Evolutionary conservation across 2,329 filamentous ascomycete species (phyloP), one percentile per base, ranked within the genome.

Genomic region (Colletotrichum karsti): DNA sequence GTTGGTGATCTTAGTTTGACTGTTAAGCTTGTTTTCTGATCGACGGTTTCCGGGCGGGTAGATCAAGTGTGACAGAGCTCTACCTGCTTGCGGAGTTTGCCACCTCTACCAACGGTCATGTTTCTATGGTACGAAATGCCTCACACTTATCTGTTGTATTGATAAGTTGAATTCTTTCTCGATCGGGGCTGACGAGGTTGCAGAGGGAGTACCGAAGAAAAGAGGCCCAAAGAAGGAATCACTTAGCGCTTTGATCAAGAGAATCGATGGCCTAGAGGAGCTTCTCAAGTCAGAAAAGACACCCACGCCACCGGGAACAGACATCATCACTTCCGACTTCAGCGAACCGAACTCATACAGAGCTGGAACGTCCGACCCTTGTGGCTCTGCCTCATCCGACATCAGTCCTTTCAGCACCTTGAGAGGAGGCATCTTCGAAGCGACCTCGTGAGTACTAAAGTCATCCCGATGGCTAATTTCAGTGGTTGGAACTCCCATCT

Each of bases 21-120:
- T 18, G n/a, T 41, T 46, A 67, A 67, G 53, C 24, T 53, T 58
- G 24, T 46, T 44, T 63, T 64, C 64, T 67, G 64, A 67, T 67
- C 64, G 60, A 44, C 60, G 13, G 30, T 33, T 22, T 37, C 20
- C 48, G 13, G 57, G 20, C 53, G 22, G 28, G 59, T 39, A 67
- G 64, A 67, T 64, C 64, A 67, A 67, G 39, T 67, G 64, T 41
- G 64, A 67, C 60, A 64, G 64, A 58, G 64, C 64, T 15, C 30
- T 67, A 58, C 64, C 59, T 24, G 42, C 60, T 5, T 67, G 64
- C 46, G 64, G 64, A 46, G 64, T 67, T 35, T 67, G 64, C 44
- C 59, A 67, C 39, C 60, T 64, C 22, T 67, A 67, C 48, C 64
- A 67, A 13, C 48, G 64, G 18, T 67, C 59, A 3, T 67, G 64